Evolutionary conservation across 2,329 filamentous ascomycete species (phyloP), one percentile per base, ranked within the genome.

Genomic region (Fusarium algeriense): DNA sequence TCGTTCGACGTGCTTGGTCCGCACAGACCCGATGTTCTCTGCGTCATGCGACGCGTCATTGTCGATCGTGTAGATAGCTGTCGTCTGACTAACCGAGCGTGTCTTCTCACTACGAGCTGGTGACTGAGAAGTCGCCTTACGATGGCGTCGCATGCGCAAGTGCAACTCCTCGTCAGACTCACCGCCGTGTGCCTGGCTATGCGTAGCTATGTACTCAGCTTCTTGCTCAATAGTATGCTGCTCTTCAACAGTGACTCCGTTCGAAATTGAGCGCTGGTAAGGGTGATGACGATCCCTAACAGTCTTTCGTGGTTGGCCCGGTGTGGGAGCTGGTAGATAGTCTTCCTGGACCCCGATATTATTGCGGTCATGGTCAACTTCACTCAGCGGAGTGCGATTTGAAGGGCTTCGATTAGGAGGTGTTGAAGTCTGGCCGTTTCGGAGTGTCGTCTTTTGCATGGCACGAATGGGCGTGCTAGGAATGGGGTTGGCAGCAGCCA

Each of bases 271-370:
- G 61, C 91, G 87, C 55, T 89, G 83, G 80, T 95, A 93, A 14
- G 92, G 90, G 79, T 95, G 89, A 74, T 93, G 92, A 30, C 92
- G 89, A 75, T 95, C 93, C 61, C 93, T 90, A 71, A 91, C 91
- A 19, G 92, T 92, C 86, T 99, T 98, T 69, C 96, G 90, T 32
- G 96, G 96, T 80, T 99, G 96, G 5, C 96, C 96, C 1, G 96
- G 96, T 7, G 96, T 99, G 6, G 96, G 96, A 1, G 95, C 95
- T 5, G 96, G 96, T 8, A 99, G 88, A 75, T 97, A 97, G 78
- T 98, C 95, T 71, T 98, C 94, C 77, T 93, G 89, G n/a, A 90
- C 87, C 53, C 89, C 87, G 71, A 89, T 85, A 73, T 88, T 90
- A 77, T 86, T 88, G 76, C 87, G 84, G 74, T 98, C 97, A 71